phyloP scores from a whole-genome alignment of 192 early-diverging fungal genomes.

The Geranomyces variabilis region DNA sequence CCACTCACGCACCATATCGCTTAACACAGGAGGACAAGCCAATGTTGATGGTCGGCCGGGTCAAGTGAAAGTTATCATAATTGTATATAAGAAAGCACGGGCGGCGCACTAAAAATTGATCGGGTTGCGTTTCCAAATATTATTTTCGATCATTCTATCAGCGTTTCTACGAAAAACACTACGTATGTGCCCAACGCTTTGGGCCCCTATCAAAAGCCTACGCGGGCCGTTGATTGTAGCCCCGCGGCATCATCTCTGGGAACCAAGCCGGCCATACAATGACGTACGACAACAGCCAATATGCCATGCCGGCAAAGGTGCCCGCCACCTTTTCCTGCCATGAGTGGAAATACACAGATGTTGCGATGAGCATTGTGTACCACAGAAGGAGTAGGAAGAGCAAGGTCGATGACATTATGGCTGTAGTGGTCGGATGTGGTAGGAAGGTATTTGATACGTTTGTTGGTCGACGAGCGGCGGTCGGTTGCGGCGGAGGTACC shows the following conservation, averaged over 20 bases:
- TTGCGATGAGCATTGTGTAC: constrained; percentile 77
- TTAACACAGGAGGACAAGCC: constrained; percentile 27
- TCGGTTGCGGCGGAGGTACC: background rate
- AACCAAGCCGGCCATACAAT: constrained; percentile 16
- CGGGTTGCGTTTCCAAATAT: too few relatives aligned
- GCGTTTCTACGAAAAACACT: too few relatives aligned
- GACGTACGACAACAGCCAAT: constrained; percentile 65
- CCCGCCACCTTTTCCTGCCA: constrained; percentile 71
- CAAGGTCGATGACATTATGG: constrained; percentile 38
- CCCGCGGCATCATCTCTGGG: constrained; percentile 21
- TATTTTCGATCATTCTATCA: too few relatives aligned
- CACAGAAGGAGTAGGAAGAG: constrained; percentile 62
- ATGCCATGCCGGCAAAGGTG: constrained; percentile 64
- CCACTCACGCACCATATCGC: background rate
- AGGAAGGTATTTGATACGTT: background rate
- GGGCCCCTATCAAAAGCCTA: background rate
- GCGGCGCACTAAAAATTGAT: too few relatives aligned
- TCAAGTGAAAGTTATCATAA: background rate
- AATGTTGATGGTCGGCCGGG: constrained; percentile 25
- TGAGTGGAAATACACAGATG: constrained; percentile 80
- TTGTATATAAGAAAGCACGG: too few relatives aligned
- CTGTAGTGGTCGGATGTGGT: constrained; percentile 1
- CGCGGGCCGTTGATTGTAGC: background rate
- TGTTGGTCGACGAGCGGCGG: background rate
- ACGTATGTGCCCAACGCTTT: too few relatives aligned